phyloP scores from a whole-genome alignment of 768 basidiomycete genomes.

The Termitomyces sp. region DNA sequence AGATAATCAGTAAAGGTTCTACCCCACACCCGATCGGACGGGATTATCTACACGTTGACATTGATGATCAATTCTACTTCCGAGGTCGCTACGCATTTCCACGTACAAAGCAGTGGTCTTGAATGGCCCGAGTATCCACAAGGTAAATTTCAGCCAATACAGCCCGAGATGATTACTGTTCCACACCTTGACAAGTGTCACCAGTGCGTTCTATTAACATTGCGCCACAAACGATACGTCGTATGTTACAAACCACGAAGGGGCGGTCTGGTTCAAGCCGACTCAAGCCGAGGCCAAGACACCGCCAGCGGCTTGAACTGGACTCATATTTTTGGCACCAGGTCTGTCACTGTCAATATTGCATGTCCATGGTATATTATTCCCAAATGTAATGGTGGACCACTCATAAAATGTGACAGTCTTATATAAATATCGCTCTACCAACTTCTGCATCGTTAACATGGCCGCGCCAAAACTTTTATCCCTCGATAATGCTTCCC shows the following conservation, averaged over 20 bases:
- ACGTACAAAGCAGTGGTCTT: neutral
- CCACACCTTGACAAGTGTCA: neutral
- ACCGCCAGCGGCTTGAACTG: neutral
- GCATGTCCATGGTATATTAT: neutral
- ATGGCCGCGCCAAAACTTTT: slow-evolving; percentile 17
- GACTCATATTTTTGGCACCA: neutral
- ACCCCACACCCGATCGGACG: neutral
- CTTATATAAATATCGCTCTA: neutral
- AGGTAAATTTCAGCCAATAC: neutral
- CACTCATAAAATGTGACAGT: neutral
- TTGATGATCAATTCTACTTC: neutral
- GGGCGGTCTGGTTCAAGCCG: neutral
- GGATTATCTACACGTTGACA: neutral
- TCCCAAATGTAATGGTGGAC: neutral
- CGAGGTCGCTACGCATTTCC: neutral
- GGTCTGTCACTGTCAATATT: neutral
- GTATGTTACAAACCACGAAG: neutral
- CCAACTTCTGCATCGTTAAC: neutral
- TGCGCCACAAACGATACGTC: neutral
- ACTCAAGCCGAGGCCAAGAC: neutral
- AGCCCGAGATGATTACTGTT: neutral
- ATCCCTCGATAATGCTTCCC: slow-evolving; percentile 39
- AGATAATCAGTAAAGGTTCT: neutral
- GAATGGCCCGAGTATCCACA: neutral
- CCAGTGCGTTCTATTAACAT: neutral